These are phyloP conservation scores for Lachancea kluyveri DNA, from an alignment of 805 yeast species.

Conservation along the genomic window DNA sequence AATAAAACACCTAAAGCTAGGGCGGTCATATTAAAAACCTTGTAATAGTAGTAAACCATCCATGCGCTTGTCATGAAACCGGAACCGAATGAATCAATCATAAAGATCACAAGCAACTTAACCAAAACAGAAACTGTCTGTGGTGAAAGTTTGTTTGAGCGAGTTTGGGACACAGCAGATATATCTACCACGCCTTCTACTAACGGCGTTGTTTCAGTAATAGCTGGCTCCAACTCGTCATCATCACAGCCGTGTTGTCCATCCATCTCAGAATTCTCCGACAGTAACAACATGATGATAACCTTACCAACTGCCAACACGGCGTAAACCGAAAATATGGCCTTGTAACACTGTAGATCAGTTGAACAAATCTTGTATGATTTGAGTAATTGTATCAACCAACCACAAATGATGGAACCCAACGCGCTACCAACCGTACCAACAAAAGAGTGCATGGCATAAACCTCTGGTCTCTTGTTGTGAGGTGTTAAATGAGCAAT, in stretches of 20 bases:
- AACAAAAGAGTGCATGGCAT: constrained; percentile 65
- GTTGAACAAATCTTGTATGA: constrained; percentile 30
- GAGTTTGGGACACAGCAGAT: constrained; percentile 1
- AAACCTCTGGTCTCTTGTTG: constrained; percentile 60
- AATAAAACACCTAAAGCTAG: constrained; percentile 60
- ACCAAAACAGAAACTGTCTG: constrained; percentile 39
- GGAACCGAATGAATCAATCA: constrained; percentile 80
- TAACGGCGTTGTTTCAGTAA: constrained; percentile 24
- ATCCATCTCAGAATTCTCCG: constrained; percentile 47
- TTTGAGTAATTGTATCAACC: constrained; percentile 42
- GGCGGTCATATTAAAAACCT: constrained; percentile 47
- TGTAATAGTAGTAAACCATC: constrained; percentile 76
- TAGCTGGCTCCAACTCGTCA: constrained; percentile 12
- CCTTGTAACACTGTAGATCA: constrained; percentile 43
- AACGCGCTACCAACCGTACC: constrained; percentile 69
- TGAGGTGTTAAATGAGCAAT: constrained; percentile 72
- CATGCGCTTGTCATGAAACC: constrained; percentile 89
- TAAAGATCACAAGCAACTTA: constrained; percentile 54
- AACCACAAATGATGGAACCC: constrained; percentile 64
- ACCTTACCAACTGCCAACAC: constrained; percentile 48
- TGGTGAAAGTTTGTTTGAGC: constrained; percentile 27
- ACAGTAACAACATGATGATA: constrained; percentile 42
- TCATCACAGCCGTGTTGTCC: constrained; percentile 17
- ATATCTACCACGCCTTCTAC: constrained; percentile 11
- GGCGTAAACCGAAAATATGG: constrained; percentile 52